A percentile compares a stretch with the other conserved stretches of the same genome.
phyloP scores from a whole-genome alignment of 441 rosid genomes.

The Bruguiera hainesii region DNA sequence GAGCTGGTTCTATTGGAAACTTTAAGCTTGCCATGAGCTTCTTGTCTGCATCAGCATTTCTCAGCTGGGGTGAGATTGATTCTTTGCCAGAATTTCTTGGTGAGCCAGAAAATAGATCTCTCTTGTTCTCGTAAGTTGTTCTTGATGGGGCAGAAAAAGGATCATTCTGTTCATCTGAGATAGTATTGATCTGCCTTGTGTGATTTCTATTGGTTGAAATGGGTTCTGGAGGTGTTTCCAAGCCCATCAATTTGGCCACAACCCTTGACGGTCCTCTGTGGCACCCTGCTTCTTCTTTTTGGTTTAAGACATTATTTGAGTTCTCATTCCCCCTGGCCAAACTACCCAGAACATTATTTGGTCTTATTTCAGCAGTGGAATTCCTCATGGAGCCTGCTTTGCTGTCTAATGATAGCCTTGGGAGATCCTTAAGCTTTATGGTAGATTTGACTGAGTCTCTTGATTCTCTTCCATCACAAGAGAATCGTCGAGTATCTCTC shows the following conservation, averaged over 20 bases:
- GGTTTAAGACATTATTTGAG: constrained; percentile 18
- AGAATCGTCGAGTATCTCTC: constrained; percentile 72
- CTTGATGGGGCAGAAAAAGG: constrained; percentile 28
- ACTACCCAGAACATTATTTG: constrained; percentile 36
- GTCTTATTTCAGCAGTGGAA: constrained; percentile 38
- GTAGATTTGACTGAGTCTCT: constrained; percentile 49
- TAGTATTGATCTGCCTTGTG: constrained; percentile 15
- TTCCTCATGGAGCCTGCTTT: constrained; percentile 50
- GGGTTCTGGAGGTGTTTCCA: constrained; percentile 57
- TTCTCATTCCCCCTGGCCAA: constrained; percentile 19
- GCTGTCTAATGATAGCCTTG: constrained; percentile 93
- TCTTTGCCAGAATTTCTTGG: constrained; percentile 52
- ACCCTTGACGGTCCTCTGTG: constrained; percentile 61
- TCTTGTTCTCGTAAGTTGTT: constrained; percentile 36
- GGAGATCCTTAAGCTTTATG: constrained; percentile 69
- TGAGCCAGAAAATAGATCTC: constrained; percentile 37
- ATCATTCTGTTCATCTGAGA: constrained; percentile 24
- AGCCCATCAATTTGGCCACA: constrained; percentile 93
- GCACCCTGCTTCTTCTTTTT: constrained; percentile 51
- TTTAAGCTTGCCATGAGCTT: constrained; percentile 44
- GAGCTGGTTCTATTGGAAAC: constrained; percentile 62
- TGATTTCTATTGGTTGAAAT: constrained; percentile 24
- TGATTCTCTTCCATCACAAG: constrained; percentile 80
- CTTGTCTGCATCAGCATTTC: constrained; percentile 41
- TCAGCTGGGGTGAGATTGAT: constrained; percentile 34